Evolutionary conservation across 768 basidiomycete genomes (phyloP).

Genomic region (Auriscalpium microsporum): DNA sequence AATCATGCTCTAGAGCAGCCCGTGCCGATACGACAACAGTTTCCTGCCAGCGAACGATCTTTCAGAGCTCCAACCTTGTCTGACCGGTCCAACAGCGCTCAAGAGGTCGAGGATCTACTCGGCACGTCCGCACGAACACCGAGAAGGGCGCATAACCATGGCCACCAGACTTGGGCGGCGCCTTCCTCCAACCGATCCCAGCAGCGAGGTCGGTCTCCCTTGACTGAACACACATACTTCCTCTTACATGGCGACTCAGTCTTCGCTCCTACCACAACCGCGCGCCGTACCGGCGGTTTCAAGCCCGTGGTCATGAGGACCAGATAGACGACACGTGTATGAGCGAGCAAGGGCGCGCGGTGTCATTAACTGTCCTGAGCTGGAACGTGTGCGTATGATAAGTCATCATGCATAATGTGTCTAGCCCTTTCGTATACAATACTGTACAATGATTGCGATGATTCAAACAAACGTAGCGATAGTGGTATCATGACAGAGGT

Average conservation of each 20-base stretch:
- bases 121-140: background rate
- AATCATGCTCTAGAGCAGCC: background rate
- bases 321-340: no score
- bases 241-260: background rate
- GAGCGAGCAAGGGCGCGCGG: no score
- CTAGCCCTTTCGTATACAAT: no score
- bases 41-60: conserved; percentile 15
- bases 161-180: background rate
- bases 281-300: background rate
- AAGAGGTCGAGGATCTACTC: conserved; percentile 1
- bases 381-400: no score
- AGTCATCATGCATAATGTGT: no score
- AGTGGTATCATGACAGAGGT: background rate
- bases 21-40: conserved; percentile 12
- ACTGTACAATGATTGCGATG: no score
- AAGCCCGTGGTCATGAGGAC: background rate
- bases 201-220: background rate
- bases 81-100: conserved; percentile 11
- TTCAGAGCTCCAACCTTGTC: conserved; percentile 21
- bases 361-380: no score
- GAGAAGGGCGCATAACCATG: background rate
- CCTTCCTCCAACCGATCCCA: background rate
- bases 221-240: background rate
- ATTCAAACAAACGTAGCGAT: no score
- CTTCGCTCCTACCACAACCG: background rate